These are phyloP conservation scores for Kentomonas sorsogonicus DNA, from an alignment of 208 protist species.

Conservation along the genomic window DNA sequence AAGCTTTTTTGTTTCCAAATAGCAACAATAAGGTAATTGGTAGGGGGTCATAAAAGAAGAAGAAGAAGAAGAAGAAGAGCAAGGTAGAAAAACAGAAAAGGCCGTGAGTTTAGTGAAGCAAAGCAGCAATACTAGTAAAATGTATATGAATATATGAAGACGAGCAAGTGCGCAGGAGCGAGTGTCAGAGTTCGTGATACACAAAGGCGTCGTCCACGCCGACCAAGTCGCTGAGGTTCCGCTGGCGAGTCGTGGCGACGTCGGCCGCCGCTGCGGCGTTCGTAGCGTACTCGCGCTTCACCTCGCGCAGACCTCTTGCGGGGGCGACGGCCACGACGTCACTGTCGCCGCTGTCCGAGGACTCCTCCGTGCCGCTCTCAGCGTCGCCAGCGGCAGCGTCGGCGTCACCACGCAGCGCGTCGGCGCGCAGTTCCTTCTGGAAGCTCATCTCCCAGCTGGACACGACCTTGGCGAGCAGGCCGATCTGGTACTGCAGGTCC, in stretches of 20 bases:
- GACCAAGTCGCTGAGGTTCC: conserved; percentile 44
- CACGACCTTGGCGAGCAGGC: conserved; percentile 71
- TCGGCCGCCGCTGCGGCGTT: neutral
- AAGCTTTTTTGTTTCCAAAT: neutral
- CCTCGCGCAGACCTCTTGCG: conserved; percentile 22
- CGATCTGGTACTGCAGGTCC: conserved; percentile 56
- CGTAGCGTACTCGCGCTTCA: conserved; percentile 63
- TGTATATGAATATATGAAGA: neutral
- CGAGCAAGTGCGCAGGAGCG: neutral
- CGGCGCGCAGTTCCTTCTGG: conserved; percentile 30
- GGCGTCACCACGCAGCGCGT: conserved; percentile 1
- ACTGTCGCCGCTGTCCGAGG: conserved; percentile 11
- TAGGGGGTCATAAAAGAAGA: neutral
- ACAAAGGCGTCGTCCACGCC: conserved; percentile 74
- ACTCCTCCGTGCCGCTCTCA: neutral
- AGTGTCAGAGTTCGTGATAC: conserved; percentile 69
- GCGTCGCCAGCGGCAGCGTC: neutral
- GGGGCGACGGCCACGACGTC: conserved; percentile 33
- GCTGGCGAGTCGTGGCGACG: neutral
- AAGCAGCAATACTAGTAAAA: neutral
- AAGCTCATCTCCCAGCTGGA: conserved; percentile 81
- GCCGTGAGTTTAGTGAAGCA: neutral
- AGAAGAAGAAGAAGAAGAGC: conserved; percentile 9
- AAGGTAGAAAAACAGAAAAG: neutral
- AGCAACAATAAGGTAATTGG: neutral